These are phyloP conservation scores for Salicornia ramosissima DNA, from an alignment of 148 eudicot species.

Conservation along the genomic window DNA sequence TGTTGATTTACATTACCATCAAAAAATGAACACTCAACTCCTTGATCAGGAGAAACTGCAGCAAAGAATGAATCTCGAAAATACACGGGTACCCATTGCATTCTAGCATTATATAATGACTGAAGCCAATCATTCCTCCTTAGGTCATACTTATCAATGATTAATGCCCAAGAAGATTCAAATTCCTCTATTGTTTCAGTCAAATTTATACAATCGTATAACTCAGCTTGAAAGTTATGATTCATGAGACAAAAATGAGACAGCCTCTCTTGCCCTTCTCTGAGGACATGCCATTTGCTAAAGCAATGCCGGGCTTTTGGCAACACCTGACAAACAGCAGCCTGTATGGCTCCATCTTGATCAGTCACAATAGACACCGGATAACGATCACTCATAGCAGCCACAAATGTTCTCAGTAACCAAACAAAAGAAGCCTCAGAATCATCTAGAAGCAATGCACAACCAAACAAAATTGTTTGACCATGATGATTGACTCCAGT, in stretches of 20 bases:
- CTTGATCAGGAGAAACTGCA: conserved; percentile 52
- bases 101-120: conserved; percentile 52
- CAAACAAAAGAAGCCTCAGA: conserved; percentile 83
- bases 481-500: conserved; percentile 92
- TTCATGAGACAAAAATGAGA: conserved; percentile 52
- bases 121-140: conserved; percentile 78
- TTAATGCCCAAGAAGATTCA: conserved; percentile 67
- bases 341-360: conserved; percentile 52
- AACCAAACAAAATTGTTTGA: conserved; percentile 73
- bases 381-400: conserved; percentile 67
- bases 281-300: conserved; percentile 75
- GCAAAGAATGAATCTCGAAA: conserved; percentile 85
- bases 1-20: conserved; percentile 77
- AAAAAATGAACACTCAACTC: conserved; percentile 59
- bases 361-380: conserved; percentile 76
- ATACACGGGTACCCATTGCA: conserved; percentile 83
- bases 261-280: conserved; percentile 80
- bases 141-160: conserved; percentile 70
- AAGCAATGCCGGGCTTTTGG: conserved; percentile 70
- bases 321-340: conserved; percentile 64
- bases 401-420: conserved; percentile 80
- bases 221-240: conserved; percentile 74
- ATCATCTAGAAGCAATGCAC: conserved; percentile 87
- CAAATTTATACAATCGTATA: conserved; percentile 75
- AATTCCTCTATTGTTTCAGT: conserved; percentile 88